Evolutionary conservation across 225 moss, liverwort and hornwort genomes (phyloP), one percentile per base, ranked within the genome.

Genomic region (Marchantia polymorpha): DNA sequence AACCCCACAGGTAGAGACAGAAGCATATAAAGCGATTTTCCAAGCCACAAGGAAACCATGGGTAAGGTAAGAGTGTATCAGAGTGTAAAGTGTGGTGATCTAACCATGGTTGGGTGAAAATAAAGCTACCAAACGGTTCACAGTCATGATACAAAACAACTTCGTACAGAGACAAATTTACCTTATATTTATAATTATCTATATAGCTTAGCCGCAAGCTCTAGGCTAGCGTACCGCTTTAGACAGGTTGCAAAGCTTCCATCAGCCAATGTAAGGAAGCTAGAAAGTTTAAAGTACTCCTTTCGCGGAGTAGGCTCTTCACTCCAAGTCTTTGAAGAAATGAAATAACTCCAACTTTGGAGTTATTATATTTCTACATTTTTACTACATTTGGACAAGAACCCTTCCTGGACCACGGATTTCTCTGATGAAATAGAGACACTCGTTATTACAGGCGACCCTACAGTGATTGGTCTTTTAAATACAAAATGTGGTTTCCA

Each of bases 371-470:
- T n/a, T n/a, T n/a, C n/a, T n/a, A n/a, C n/a, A n/a, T n/a, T n/a
- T n/a, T n/a, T n/a, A n/a, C n/a, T n/a, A n/a, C n/a, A n/a, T n/a
- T 58, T 7, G 75, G 75, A 17, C 31, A 75, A 4, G 75, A 75
- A 0, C 75, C 75, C 39, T 75, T 31, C 75, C 75, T 26, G 75
- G 75, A 20, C 75, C 39, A 22, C 75, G 59, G 13, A 75, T 75
- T 59, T 75, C 75, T 75, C 75, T 75, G 9, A 75, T 59, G n/a
- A 75, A 75, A 75, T 75, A 55, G 11, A 75, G 75, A 75, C 59
- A 75, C 11, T 59, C 58, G 15, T 17, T 46, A 59, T 75, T 31
- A 75, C 75, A 59, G 6, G 60, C 59, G 39, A 75, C 75, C n/a
- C 75, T 39, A 20, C 59, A 75, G 39, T 75, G 75, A 59, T 56